phyloP scores from a whole-genome alignment of 129 eudicot species.

The Deinandra increscens region DNA sequence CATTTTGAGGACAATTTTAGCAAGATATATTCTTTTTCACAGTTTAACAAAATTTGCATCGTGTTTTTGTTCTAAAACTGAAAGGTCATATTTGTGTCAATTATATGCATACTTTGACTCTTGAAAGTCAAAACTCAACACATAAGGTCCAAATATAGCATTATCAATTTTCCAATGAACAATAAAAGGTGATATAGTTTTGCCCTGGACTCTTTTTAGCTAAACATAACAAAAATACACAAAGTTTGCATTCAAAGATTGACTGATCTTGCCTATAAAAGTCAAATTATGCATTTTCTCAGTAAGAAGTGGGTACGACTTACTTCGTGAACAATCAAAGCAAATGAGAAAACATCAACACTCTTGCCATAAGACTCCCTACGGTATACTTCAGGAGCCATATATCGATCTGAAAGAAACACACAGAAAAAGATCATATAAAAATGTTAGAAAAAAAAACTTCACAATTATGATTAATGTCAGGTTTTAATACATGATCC shows the following conservation, averaged over 20 bases:
- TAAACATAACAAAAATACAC: background rate
- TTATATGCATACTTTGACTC: constrained; percentile 30
- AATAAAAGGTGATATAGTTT: background rate
- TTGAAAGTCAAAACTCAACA: background rate
- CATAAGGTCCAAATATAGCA: background rate
- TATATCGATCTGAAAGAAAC: constrained; percentile 55
- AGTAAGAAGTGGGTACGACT: constrained; percentile 9
- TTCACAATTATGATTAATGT: background rate
- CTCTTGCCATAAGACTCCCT: constrained; percentile 66
- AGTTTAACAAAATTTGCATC: background rate
- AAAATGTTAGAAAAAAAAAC: constrained; percentile 4
- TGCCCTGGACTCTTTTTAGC: background rate
- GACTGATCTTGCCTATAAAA: constrained; percentile 39
- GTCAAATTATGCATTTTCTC: constrained; percentile 30
- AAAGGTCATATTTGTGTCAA: constrained; percentile 12
- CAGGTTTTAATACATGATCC: constrained; percentile 55
- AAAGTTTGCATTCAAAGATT: background rate
- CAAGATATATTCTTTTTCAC: background rate
- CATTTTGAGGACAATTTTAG: background rate
- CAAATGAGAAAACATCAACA: constrained; percentile 73
- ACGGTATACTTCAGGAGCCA: constrained; percentile 80
- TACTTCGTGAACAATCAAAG: constrained; percentile 65
- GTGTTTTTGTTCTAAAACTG: background rate
- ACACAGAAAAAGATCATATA: background rate
- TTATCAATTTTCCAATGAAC: background rate